phyloP scores from a whole-genome alignment of 2,329 filamentous ascomycete genomes.

The Apiospora sp. region DNA sequence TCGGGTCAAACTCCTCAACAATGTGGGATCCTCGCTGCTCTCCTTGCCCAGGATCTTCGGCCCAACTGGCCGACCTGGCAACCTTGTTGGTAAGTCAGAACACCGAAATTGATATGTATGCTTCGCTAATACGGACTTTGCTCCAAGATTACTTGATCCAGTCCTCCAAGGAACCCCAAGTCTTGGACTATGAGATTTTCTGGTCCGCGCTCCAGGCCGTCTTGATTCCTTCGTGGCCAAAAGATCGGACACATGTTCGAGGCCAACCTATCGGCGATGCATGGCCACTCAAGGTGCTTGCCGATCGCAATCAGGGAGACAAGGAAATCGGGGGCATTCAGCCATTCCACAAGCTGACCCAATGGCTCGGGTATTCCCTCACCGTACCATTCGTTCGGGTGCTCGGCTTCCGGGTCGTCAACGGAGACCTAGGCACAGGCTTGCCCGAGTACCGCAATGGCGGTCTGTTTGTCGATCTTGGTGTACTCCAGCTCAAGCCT shows the following conservation, averaged over 20 bases:
- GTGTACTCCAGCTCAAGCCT: conserved; percentile 78
- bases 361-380: conserved; percentile 93
- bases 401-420: conserved; percentile 81
- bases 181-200: conserved; percentile 49
- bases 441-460: conserved; percentile 94
- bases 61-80: conserved; percentile 51
- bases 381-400: conserved; percentile 90
- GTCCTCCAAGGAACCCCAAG: conserved; percentile 35
- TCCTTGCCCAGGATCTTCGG: conserved; percentile 51
- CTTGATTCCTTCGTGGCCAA: conserved; percentile 58
- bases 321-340: conserved; percentile 75
- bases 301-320: conserved; percentile 45
- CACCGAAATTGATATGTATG: neutral
- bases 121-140: conserved; percentile 26
- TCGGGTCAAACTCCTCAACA: conserved; percentile 50
- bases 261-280: conserved; percentile 57
- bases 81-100: conserved; percentile 51
- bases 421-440: conserved; percentile 83
- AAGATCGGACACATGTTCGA: conserved; percentile 57
- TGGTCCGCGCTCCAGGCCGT: conserved; percentile 53
- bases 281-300: conserved; percentile 51
- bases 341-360: conserved; percentile 92
- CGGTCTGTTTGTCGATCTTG: conserved; percentile 85
- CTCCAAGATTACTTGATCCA: conserved; percentile 50
- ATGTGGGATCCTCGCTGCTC: conserved; percentile 51